These are phyloP conservation scores for Penicillium cosmopolitanum DNA, from an alignment of 495 filamentous ascomycete species.

Conservation along the genomic window DNA sequence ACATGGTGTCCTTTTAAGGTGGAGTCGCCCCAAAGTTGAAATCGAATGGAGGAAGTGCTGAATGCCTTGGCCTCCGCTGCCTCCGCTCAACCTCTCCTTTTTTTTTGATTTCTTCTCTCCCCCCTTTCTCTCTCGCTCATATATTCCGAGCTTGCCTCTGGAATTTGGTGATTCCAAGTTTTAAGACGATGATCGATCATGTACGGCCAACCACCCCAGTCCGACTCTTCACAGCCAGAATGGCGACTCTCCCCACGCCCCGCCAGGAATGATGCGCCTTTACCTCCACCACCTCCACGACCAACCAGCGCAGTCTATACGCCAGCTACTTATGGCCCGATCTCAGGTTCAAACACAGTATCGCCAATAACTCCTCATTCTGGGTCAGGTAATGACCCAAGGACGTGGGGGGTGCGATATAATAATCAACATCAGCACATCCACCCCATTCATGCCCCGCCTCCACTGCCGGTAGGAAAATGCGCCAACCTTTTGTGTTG, in stretches of 20 bases:
- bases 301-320: constrained; percentile 34
- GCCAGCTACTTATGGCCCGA: constrained; percentile 45
- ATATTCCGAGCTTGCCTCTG: no score
- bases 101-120: neutral
- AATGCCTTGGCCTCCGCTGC: neutral
- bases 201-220: constrained; percentile 31
- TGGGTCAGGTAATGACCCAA: constrained; percentile 34
- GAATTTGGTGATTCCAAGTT: no score
- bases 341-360: constrained; percentile 31
- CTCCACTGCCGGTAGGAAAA: constrained; percentile 52
- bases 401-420: constrained; percentile 50
- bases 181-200: constrained; percentile 21
- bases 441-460: constrained; percentile 36
- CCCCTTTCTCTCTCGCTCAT: neutral
- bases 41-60: no score
- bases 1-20: neutral
- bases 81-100: neutral
- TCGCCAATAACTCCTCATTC: neutral
- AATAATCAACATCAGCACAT: constrained; percentile 48
- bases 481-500: neutral
- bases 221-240: constrained; percentile 44
- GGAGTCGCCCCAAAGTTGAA: neutral
- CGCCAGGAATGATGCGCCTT: constrained; percentile 21
- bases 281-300: constrained; percentile 25
- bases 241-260: constrained; percentile 40